Evolutionary conservation across 2,329 filamentous ascomycete species (phyloP), one percentile per base, ranked within the genome.

Genomic region (Cladosporium cucumerinum): DNA sequence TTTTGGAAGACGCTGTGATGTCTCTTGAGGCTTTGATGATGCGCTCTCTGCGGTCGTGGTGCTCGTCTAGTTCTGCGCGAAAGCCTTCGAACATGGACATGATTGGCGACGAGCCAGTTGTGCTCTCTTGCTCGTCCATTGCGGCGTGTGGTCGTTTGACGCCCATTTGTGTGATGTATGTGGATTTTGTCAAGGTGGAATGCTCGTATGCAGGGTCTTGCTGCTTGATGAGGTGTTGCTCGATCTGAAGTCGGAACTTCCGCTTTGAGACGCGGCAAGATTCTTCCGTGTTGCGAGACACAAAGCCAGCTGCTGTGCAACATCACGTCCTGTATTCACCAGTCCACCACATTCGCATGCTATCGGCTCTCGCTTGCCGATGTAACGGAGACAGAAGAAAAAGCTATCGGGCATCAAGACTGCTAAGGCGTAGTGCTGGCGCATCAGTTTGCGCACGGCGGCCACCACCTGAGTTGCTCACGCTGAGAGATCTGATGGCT

Each of bases 1-100:
- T 99, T 83, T 99, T 99, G 79, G 92, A 97, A 62, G 93, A 82
- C 0, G 92, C 93, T 7, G 95, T 99, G 65, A 99, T 91, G 77
- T 99, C 95, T 67, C 94, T 84, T 10, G 92, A 96, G 2, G 89
- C 89, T 81, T 98, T 99, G 74, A 96, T 91, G 70, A 97, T 87
- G 61, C 90, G 87, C 80, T 97, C 93, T 64, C 93, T 86, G 18
- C 95, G 89, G 78, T 98, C 95, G 77, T 99, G 92, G 76, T 98
- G 94, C 78, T 95, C 87, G 74, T 99, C 95, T 30, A 99, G 83
- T 78, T 97, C 93, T 72, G 89, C 84, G 60, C 93, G 89, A 76
- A 98, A 97, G 8, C 77, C 80, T 77, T 92, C 89, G 76, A 99
- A 99, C 85, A 98, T 93, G 69, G 88, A 76, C 66, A 84, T 76